phyloP scores from a whole-genome alignment of 1,284 basidiomycete species.

The Moesziomyces sp. region DNA sequence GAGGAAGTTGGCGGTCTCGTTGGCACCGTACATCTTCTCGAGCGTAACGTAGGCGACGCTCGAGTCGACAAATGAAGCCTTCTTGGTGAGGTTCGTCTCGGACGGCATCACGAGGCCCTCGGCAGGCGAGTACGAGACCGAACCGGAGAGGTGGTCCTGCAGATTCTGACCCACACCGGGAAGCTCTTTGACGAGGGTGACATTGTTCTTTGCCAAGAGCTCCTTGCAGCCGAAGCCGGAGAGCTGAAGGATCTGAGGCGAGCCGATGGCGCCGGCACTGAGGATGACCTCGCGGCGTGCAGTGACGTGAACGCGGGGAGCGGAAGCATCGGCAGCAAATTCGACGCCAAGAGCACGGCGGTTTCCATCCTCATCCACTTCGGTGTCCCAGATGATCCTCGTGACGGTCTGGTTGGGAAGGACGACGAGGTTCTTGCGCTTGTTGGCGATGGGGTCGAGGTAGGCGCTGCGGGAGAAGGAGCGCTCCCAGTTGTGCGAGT shows the following conservation, averaged over 20 bases:
- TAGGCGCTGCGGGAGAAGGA: constrained; percentile 58
- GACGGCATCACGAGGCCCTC: constrained; percentile 23
- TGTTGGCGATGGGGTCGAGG: constrained; percentile 48
- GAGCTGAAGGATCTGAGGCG: constrained; percentile 71
- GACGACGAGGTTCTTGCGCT: constrained; percentile 57
- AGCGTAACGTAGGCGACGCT: constrained; percentile 57
- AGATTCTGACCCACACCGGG: constrained; percentile 73
- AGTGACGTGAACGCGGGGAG: constrained; percentile 40
- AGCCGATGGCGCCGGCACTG: constrained; percentile 67
- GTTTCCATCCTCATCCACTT: constrained; percentile 31
- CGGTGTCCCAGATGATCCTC: constrained; percentile 41
- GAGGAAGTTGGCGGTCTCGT: constrained; percentile 41
- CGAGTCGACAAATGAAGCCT: constrained; percentile 55
- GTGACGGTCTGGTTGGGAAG: constrained; percentile 57
- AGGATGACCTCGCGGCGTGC: constrained; percentile 63
- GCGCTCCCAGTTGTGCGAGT: constrained; percentile 48
- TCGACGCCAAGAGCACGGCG: constrained; percentile 49
- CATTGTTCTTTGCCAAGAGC: constrained; percentile 69
- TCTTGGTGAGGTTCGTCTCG: constrained; percentile 34
- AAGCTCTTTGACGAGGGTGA: constrained; percentile 70
- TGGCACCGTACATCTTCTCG: constrained; percentile 44
- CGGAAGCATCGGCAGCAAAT: constrained; percentile 39
- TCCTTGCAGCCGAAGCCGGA: constrained; percentile 71
- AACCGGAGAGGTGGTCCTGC: constrained; percentile 70
- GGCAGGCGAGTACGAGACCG: constrained; percentile 45